These are phyloP conservation scores for Solanum sparsipilum DNA, from an alignment of 257 asterid genomes.

Conservation along the genomic window DNA sequence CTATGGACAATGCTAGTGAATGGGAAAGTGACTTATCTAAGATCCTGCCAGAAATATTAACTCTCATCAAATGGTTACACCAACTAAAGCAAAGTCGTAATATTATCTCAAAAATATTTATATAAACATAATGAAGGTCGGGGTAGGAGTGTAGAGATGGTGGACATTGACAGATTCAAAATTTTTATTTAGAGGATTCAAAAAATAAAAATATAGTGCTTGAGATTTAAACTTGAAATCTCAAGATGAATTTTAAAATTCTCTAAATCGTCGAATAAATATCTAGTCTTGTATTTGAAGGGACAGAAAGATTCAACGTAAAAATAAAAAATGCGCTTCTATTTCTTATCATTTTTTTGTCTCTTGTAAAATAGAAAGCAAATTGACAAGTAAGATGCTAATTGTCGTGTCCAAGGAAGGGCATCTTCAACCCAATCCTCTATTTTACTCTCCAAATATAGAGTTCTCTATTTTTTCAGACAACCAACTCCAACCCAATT, in stretches of 20 bases:
- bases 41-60: background rate
- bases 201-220: too few relatives aligned
- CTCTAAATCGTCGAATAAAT: too few relatives aligned
- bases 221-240: too few relatives aligned
- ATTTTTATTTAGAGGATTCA: rapidly evolving
- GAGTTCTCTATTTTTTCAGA: too few relatives aligned
- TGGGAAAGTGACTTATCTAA: background rate
- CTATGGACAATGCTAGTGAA: background rate
- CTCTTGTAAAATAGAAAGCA: background rate
- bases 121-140: background rate
- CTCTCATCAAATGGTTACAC: background rate
- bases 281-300: too few relatives aligned
- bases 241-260: too few relatives aligned
- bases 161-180: rapidly evolving
- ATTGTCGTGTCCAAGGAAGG: background rate
- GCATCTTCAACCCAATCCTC: too few relatives aligned
- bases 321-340: background rate
- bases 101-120: background rate
- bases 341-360: background rate
- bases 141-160: background rate
- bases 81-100: background rate
- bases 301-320: background rate
- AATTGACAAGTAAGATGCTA: background rate
- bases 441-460: too few relatives aligned
- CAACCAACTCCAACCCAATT: too few relatives aligned